Evolutionary conservation across 768 basidiomycete genomes (phyloP), one percentile per base, ranked within the genome.

Genomic region (Mycena galopus): DNA sequence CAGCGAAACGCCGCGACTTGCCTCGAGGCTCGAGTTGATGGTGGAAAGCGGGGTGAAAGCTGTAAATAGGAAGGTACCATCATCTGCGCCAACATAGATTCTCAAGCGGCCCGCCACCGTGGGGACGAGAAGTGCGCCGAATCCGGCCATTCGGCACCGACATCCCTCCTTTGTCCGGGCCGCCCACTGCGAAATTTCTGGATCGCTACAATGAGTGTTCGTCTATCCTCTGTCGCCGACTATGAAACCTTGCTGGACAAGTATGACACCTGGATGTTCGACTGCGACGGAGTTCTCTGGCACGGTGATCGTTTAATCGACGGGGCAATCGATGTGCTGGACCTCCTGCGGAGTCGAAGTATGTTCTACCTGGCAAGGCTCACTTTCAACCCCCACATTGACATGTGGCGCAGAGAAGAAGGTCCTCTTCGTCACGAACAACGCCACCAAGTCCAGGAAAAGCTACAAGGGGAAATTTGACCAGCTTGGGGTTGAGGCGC

Each of bases 281-380:
- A 98, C 82, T 98, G 97, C 79, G 96, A 98, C 79, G 97, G 96
- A 17, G 97, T 98, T 25, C 86, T 98, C 37, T 98, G 97, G 95
- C 90, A 92, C 67, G 96, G 94, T 19, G 93, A 94, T 81, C 85
- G 87, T 58, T 84, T 94, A 33, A 89, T 97, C 76, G 92, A 95
- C 19, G 95, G 95, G 11, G 93, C 91, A 3, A 82, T 89, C 50
- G 89, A 96, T 55, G 94, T 95, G 23, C 86, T 98, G 74, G 83
- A 86, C 58, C 83, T 92, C 69, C 84, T 98, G 75, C 89, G 96
- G 72, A 85, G 86, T 70, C 87, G 87, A 81, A 92, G 96, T 94
- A 82, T 78, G 94, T 81, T 58, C 67, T 60, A 62, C 37, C 68
- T 64, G 59, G 27, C 70, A 58, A 51, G 44, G 58, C 50, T 27